Evolutionary conservation across 1,284 basidiomycete genomes (phyloP).

Genomic region (Cutaneotrichosporon cutaneum): DNA sequence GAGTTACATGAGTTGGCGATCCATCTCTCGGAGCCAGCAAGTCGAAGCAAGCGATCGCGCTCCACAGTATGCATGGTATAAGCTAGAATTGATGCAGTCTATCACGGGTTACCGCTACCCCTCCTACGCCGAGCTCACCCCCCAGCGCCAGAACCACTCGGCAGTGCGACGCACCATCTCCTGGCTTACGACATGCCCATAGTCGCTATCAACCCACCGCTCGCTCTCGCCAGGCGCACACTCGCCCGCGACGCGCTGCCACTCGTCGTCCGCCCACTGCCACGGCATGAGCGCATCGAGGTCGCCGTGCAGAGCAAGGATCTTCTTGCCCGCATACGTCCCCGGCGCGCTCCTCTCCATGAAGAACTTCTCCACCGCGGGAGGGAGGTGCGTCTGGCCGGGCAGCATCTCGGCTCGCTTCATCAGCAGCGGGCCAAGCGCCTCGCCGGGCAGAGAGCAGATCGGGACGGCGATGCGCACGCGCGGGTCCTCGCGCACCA

Average conservation of each 20-base stretch:
- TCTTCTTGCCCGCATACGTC: slow-evolving; percentile 64
- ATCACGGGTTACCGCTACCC: no score
- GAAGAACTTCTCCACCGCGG: slow-evolving; percentile 1
- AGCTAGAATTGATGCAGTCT: no score
- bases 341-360: neutral
- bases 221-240: slow-evolving; percentile 24
- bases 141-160: slow-evolving; percentile 48
- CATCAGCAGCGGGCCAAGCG: slow-evolving; percentile 53
- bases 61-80: no score
- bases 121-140: slow-evolving; percentile 26
- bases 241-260: slow-evolving; percentile 55
- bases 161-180: slow-evolving; percentile 49
- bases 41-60: no score
- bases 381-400: neutral
- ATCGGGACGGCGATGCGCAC: slow-evolving; percentile 19
- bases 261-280: slow-evolving; percentile 21
- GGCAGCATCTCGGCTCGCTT: neutral
- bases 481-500: slow-evolving; percentile 35
- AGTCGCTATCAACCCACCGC: slow-evolving; percentile 42
- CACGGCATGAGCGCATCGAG: slow-evolving; percentile 48
- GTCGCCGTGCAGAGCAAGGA: slow-evolving; percentile 64
- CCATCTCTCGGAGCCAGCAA: no score
- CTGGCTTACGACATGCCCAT: slow-evolving; percentile 47
- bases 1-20: no score
- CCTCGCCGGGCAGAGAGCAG: slow-evolving; percentile 16